phyloP scores from a whole-genome alignment of 352 stramenopile species.

The Globisporangium recalcitrans region DNA sequence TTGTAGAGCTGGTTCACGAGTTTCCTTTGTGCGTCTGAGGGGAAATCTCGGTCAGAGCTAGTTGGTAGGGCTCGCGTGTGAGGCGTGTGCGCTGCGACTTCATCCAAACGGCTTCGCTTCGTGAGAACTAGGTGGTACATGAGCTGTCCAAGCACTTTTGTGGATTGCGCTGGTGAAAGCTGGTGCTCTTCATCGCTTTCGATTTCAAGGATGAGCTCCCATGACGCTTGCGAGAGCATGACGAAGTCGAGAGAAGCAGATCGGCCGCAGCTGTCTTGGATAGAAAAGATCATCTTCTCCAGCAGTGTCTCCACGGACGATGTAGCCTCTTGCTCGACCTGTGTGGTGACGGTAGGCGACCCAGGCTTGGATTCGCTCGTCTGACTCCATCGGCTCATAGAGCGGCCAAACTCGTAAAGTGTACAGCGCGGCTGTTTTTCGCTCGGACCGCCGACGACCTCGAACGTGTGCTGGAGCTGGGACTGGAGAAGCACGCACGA shows the following conservation, averaged over 20 bases:
- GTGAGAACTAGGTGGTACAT: slow-evolving; percentile 32
- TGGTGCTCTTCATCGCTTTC: slow-evolving; percentile 15
- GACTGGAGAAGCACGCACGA: slow-evolving; percentile 28
- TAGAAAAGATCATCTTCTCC: slow-evolving; percentile 36
- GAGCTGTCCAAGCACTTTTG: slow-evolving; percentile 28
- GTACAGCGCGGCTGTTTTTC: slow-evolving; percentile 24
- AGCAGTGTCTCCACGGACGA: slow-evolving; percentile 19
- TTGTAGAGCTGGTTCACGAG: slow-evolving; percentile 69
- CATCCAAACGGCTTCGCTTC: slow-evolving; percentile 29
- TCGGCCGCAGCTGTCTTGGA: slow-evolving; percentile 22
- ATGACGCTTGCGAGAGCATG: slow-evolving; percentile 47
- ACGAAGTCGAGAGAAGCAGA: slow-evolving; percentile 33
- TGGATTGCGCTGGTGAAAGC: slow-evolving; percentile 10
- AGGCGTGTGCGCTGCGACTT: neutral
- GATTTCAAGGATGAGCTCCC: slow-evolving; percentile 50
- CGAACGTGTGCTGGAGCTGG: slow-evolving; percentile 29
- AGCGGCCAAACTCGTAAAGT: slow-evolving; percentile 25
- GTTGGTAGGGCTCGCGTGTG: neutral
- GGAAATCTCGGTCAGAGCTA: slow-evolving; percentile 11
- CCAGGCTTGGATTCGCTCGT: neutral
- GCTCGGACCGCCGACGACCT: slow-evolving; percentile 28
- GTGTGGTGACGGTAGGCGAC: too few relatives aligned
- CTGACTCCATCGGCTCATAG: neutral
- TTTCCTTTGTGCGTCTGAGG: slow-evolving; percentile 36
- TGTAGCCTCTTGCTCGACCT: neutral